phyloP scores from a whole-genome alignment of 129 eudicot species.

The Kitagawia praeruptora region DNA sequence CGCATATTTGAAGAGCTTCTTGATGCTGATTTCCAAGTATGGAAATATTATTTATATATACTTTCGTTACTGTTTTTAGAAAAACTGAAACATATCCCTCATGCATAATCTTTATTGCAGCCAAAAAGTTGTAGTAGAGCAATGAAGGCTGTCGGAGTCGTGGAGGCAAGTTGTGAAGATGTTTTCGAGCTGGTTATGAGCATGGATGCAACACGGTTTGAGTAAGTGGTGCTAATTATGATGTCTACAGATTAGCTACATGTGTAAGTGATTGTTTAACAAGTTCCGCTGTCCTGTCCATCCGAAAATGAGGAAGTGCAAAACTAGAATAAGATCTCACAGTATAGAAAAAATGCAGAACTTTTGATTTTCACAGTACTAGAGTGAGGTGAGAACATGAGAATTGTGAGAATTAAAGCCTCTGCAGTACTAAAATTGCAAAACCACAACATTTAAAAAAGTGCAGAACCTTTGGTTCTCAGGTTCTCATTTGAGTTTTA shows the following conservation, averaged over 20 bases:
- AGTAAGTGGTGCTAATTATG: conserved; percentile 40
- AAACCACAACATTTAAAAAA: no score
- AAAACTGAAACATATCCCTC: conserved; percentile 2
- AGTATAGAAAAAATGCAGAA: no score
- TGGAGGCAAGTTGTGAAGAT: conserved; percentile 97
- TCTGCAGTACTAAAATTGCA: no score
- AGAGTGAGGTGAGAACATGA: no score
- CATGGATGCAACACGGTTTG: conserved; percentile 95
- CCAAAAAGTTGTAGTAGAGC: conserved; percentile 99
- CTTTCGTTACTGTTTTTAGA: conserved; percentile 4
- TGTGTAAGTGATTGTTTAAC: background rate
- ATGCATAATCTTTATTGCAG: conserved; percentile 28
- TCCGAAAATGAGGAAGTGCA: background rate
- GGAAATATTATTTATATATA: conserved; percentile 9
- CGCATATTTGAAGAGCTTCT: conserved; percentile 98
- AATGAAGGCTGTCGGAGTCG: conserved; percentile 99
- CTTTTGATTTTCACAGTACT: no score
- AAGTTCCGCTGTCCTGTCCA: background rate
- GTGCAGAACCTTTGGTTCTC: no score
- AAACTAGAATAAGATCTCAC: no score
- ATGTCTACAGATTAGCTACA: background rate
- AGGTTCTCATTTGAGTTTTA: no score
- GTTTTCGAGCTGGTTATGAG: conserved; percentile 95
- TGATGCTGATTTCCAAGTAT: conserved; percentile 91
- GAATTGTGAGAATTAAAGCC: no score